Base-by-base conservation (phyloP, 345 rosid species). In the Linum usitatissimum region DNA sequence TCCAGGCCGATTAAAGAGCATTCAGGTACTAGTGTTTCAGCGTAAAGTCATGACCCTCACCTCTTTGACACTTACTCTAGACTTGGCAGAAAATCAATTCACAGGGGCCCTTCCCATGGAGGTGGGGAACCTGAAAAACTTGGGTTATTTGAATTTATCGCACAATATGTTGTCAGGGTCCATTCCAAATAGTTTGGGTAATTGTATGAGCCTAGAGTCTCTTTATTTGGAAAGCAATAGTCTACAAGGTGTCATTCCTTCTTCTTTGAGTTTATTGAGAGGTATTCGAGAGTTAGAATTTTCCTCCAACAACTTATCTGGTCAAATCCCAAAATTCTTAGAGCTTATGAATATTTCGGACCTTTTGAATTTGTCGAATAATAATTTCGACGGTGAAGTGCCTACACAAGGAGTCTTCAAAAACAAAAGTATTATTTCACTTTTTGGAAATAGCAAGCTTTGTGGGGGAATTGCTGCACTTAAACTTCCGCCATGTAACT, bases 351-450 rank as follows among this genome's bases (percentile, higher is more conserved):
- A 19, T 4, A 39, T 55, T 14, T 21, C 23, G 5, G 1, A 4
- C 0, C 51, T 45, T 19, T 55, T 65, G 36, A 65, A 65, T 56
- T 10, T 65, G 2, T 65, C 68, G 10, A 38, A 38, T 51, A 65
- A 65, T 23, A 42, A 65, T 65, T 49, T 65, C 45, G 68, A 65
- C 5, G 68, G 68, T 13, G 75, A 68, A 59, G 51, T 79, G 20
- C 84, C 80, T 6, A 3, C 3, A 14, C 18, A 53, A 53, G 82
- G 88, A 17, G 61, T 70, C 6, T 81, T 81, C 62, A 48, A 15
- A 39, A 76, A 79, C 57, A 60, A 36, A 1, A 81, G 78, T 45
- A 66, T 56, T 3, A 12, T 72, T 23, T 74, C 75, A 0, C 6
- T 84, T 21, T 1, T 14, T 0, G 81, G 81, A n/a, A 81, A 79